phyloP scores from a whole-genome alignment of 345 rosid species.

The Camelina neglecta region DNA sequence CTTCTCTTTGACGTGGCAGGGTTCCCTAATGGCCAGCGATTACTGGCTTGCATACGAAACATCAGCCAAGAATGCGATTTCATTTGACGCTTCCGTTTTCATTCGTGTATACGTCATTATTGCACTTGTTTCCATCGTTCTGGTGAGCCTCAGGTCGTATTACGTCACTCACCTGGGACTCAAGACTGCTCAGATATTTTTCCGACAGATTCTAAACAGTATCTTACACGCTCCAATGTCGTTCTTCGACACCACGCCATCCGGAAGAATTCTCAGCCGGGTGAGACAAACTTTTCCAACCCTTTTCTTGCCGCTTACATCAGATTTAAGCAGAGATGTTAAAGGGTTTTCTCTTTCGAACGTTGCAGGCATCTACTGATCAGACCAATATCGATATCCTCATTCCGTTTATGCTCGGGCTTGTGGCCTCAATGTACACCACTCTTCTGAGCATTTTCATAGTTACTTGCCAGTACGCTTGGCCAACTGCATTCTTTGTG shows the following conservation, averaged over 20 bases:
- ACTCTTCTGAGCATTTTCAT: conserved; percentile 81
- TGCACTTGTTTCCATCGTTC: conserved; percentile 59
- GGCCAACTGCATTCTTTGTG: conserved; percentile 86
- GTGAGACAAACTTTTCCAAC: conserved; percentile 46
- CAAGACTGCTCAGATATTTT: conserved; percentile 79
- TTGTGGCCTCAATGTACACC: conserved; percentile 66
- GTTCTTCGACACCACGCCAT: conserved; percentile 95
- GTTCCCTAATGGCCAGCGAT: conserved; percentile 79
- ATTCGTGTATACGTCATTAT: conserved; percentile 66
- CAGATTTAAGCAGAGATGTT: conserved; percentile 5
- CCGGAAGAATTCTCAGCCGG: conserved; percentile 92
- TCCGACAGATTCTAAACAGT: conserved; percentile 73
- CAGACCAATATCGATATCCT: conserved; percentile 80
- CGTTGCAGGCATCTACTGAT: conserved; percentile 82
- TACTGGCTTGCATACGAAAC: conserved; percentile 97
- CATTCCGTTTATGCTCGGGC: conserved; percentile 65
- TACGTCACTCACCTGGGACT: conserved; percentile 71
- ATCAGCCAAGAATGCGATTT: conserved; percentile 52
- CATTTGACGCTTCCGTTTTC: conserved; percentile 63
- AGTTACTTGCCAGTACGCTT: conserved; percentile 88
- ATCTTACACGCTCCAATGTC: conserved; percentile 98
- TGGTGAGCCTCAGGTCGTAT: conserved; percentile 57
- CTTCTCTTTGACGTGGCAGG: conserved; percentile 78
- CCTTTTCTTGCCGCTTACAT: too few species aligned
- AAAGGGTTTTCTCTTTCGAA: neutral